A percentile compares a stretch with the other conserved stretches of the same genome.
These are phyloP conservation scores for Ceratocystis harringtonii DNA, from an alignment of 2,329 filamentous ascomycete genomes.

Conservation along the genomic window DNA sequence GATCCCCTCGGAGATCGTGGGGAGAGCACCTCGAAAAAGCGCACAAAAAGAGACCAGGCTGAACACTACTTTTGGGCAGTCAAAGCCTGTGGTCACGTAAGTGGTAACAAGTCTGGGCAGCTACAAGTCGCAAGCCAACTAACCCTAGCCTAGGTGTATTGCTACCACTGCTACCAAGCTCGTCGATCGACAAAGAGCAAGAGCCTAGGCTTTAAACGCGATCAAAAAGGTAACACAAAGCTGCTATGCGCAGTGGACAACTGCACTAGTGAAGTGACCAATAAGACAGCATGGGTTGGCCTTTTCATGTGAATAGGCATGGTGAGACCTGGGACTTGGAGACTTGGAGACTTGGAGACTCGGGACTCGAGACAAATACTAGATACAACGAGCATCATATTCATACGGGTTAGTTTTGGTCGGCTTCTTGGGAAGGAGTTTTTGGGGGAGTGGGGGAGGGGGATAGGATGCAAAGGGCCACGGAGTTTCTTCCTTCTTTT, in stretches of 20 bases:
- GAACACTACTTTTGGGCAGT: constrained; percentile 88
- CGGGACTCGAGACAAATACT: too few relatives aligned
- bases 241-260: constrained; percentile 41
- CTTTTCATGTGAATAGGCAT: constrained; percentile 36
- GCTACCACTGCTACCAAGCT: constrained; percentile 44
- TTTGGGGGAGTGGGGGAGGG: background rate
- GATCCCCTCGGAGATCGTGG: constrained; percentile 34
- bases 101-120: constrained; percentile 21
- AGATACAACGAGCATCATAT: too few relatives aligned
- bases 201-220: constrained; percentile 17
- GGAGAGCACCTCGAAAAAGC: constrained; percentile 23
- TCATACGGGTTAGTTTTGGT: too few relatives aligned
- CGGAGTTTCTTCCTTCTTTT: background rate
- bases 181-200: constrained; percentile 29
- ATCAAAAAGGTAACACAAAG: constrained; percentile 20
- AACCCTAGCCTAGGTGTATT: constrained; percentile 40
- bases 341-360: too few relatives aligned
- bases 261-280: constrained; percentile 38
- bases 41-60: constrained; percentile 33
- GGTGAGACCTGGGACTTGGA: background rate
- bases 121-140: background rate
- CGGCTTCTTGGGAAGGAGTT: too few relatives aligned
- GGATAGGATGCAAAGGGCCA: background rate
- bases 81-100: constrained; percentile 82
- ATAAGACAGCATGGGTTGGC: constrained; percentile 46